Percentiles rank a stretch among this genome's conserved stretches.
Evolutionary conservation across 495 filamentous ascomycete genomes (phyloP).

Genomic region (Podospora didyma): DNA sequence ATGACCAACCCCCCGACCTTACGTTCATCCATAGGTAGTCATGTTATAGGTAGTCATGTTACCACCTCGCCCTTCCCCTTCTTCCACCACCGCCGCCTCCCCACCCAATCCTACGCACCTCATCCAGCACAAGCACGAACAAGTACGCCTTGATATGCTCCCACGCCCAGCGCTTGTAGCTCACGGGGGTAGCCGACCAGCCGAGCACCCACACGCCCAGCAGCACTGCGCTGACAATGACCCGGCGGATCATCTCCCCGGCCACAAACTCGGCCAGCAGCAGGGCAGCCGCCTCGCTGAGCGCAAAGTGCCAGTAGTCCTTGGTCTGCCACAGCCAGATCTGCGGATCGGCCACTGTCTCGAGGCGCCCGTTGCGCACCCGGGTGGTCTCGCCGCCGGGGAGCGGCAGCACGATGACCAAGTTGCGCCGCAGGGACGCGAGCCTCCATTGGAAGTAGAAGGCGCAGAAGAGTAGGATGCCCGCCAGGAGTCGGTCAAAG

Average conservation of each 20-base stretch:
- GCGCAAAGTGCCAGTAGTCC: slow-evolving; percentile 11
- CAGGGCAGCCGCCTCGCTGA: slow-evolving; percentile 7
- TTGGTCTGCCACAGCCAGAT: slow-evolving; percentile 8
- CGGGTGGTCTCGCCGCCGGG: background rate
- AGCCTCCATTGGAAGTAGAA: slow-evolving; percentile 20
- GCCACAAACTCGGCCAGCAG: slow-evolving; percentile 8
- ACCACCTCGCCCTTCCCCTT: too few relatives aligned
- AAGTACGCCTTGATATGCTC: slow-evolving; percentile 16
- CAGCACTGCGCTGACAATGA: slow-evolving; percentile 1
- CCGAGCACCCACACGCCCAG: slow-evolving; percentile 10
- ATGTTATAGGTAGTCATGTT: too few relatives aligned
- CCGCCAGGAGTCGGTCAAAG: slow-evolving; percentile 12
- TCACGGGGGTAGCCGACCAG: slow-evolving; percentile 14
- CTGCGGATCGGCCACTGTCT: background rate
- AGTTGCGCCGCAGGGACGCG: slow-evolving; percentile 8
- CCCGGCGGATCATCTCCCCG: slow-evolving; percentile 10
- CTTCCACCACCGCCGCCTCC: background rate
- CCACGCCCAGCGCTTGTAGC: slow-evolving; percentile 17
- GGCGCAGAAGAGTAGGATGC: slow-evolving; percentile 13
- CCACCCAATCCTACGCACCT: slow-evolving; percentile 9
- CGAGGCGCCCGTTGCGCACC: slow-evolving; percentile 12
- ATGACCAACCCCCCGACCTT: too few relatives aligned
- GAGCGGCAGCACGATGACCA: slow-evolving; percentile 6
- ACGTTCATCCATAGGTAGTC: too few relatives aligned
- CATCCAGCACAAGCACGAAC: slow-evolving; percentile 16